Evolutionary conservation across 2,329 filamentous ascomycete species (phyloP), one percentile per base, ranked within the genome.

Genomic region (Sphaerostilbella broomeana): DNA sequence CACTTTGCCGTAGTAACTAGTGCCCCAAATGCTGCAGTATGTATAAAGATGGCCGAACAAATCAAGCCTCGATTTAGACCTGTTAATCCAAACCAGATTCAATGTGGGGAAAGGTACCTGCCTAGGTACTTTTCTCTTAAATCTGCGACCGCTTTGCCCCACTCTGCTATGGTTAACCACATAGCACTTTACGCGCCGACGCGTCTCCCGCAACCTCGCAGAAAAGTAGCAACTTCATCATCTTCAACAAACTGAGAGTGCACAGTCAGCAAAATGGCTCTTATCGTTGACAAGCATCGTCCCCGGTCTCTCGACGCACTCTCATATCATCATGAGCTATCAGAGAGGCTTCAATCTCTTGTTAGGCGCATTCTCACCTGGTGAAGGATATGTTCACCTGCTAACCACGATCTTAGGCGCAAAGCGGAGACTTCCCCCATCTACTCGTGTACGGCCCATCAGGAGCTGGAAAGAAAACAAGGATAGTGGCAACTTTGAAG

Each of bases 391-490:
- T 13, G 22, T 46, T 24, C 17, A 37, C 8, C 6, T 26, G 25
- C 46, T 34, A 18, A 38, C 36, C 16, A 19, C 27, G 26, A n/a
- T 30, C 39, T 45, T 52, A 95, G 89, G 92, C 92, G 39, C 86
- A 94, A 76, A 94, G 85, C 65, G 88, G 90, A 52, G 94, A 98
- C 62, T 98, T 98, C 59, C 92, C 92, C 35, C 94, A 98, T 66
- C 80, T 98, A 32, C 84, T 98, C 47, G 86, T 98, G 48, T 98
- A 97, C 59, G 92, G 92, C 0, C 92, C 92, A 1, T 95, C 90
- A 0, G 92, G 92, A 22, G 92, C 92, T 5, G 92, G 92, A 50
- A 98, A 98, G 64, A 98, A 98, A 67, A 98, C 92, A 2, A 82
- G 92, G 29, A 94, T 97, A 50, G 87, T 95, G 13, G 89, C 92